Evolutionary conservation across 176 grass and related monocot species (phyloP).

Genomic region (Triticum aestivum): IWGSC_CS_RefSeq_v2.1 NC_057804.1:514246763-514247262

Average conservation of each 20-base stretch:
- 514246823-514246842: not conserved
- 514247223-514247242: not conserved
- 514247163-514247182: no score
- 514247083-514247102: not conserved
- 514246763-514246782: conserved; percentile 7
- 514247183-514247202: not conserved
- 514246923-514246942: conserved; percentile 14
- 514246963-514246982: not conserved
- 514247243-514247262: conserved; percentile 18
- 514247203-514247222: conserved; percentile 12
- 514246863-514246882: not conserved
- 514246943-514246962: not conserved
- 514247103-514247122: not conserved
- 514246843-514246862: not conserved
- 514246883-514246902: conserved; percentile 29
- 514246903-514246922: not conserved
- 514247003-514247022: conserved; percentile 12
- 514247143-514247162: not conserved
- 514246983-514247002: not conserved
- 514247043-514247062: not conserved
- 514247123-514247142: not conserved
- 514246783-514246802: conserved; percentile 35
- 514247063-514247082: not conserved
- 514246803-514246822: conserved; percentile 36
- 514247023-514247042: not conserved